Percentiles rank a stretch among this genome's conserved stretches.
Evolutionary conservation across 805 yeast genomes (phyloP).

Genomic region (Candida vartiovaarae): DNA sequence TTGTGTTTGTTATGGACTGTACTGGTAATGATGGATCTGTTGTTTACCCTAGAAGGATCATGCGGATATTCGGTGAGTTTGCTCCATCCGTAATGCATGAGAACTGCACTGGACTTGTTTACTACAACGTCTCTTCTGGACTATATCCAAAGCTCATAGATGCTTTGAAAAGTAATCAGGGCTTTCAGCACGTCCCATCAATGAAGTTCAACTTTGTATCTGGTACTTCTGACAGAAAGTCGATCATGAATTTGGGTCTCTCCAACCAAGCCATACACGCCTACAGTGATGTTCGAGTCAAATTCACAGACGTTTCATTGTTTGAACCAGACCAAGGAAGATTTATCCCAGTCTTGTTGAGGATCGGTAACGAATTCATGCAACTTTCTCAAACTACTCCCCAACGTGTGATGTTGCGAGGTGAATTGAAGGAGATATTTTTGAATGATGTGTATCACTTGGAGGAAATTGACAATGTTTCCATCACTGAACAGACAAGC

Average conservation of each 20-base stretch:
- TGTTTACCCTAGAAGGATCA: constrained; percentile 25
- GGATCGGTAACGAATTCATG: constrained; percentile 62
- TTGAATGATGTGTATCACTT: constrained; percentile 38
- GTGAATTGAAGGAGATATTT: constrained; percentile 29
- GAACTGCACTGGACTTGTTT: constrained; percentile 49
- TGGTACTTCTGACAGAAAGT: constrained; percentile 37
- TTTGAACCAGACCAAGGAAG: constrained; percentile 42
- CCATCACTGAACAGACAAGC: constrained; percentile 36
- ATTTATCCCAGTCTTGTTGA: constrained; percentile 53
- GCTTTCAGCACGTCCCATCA: constrained; percentile 4
- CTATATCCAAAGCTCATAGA: constrained; percentile 20
- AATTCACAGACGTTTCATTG: constrained; percentile 43
- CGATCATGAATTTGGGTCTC: constrained; percentile 39
- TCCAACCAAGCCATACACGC: constrained; percentile 35
- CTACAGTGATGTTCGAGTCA: constrained; percentile 43
- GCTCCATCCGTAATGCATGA: constrained; percentile 44
- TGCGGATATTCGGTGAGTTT: constrained; percentile 32
- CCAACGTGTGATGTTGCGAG: constrained; percentile 30
- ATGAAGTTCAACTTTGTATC: constrained; percentile 34
- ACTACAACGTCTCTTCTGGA: constrained; percentile 32
- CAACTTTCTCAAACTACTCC: constrained; percentile 47
- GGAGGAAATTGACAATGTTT: constrained; percentile 32
- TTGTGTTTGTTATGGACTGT: constrained; percentile 58
- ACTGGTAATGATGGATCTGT: constrained; percentile 43
- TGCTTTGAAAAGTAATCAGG: constrained; percentile 20